These are phyloP conservation scores for Pezicula radicicola DNA, from an alignment of 2,329 filamentous ascomycete genomes.

Conservation along the genomic window DNA sequence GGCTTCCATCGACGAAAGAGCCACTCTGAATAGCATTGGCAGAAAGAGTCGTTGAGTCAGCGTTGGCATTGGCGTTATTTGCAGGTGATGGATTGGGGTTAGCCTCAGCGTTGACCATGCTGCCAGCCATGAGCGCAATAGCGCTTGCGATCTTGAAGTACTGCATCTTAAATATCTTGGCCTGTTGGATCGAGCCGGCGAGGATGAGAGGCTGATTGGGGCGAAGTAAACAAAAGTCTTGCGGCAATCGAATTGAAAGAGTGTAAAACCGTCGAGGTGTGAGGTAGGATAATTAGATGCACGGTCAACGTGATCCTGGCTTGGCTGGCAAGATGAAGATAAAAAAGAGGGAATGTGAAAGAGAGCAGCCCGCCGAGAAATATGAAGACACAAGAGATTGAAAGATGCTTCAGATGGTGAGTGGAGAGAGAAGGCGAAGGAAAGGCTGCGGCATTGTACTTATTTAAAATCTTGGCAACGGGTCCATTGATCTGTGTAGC, in stretches of 20 bases:
- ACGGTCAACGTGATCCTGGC: conserved; percentile 32
- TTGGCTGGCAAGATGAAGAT: conserved; percentile 29
- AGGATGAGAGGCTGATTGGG: background rate
- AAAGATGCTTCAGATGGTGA: conserved; percentile 19
- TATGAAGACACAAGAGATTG: conserved; percentile 12
- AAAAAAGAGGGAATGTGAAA: conserved; percentile 22
- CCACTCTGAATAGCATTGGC: conserved; percentile 14
- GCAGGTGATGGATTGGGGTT: conserved; percentile 9
- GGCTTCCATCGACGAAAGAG: conserved; percentile 15
- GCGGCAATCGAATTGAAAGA: conserved; percentile 19
- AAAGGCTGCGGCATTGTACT: conserved; percentile 19
- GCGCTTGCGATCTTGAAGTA: conserved; percentile 21
- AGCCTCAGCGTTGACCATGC: conserved; percentile 12
- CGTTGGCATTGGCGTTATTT: conserved; percentile 7
- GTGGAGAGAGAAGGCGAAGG: conserved; percentile 15
- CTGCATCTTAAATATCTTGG: conserved; percentile 21
- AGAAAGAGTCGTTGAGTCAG: conserved; percentile 1
- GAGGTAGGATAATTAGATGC: conserved; percentile 25
- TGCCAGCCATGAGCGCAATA: conserved; percentile 14
- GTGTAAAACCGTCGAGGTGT: conserved; percentile 30
- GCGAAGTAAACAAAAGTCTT: conserved; percentile 9
- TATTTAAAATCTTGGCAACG: conserved; percentile 28
- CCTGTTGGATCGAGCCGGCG: background rate
- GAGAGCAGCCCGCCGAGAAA: conserved; percentile 24
- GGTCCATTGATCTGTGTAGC: background rate